Conservation (phyloP, 1,284 basidiomycete species). For the Bjerkandera adusta region DNA sequence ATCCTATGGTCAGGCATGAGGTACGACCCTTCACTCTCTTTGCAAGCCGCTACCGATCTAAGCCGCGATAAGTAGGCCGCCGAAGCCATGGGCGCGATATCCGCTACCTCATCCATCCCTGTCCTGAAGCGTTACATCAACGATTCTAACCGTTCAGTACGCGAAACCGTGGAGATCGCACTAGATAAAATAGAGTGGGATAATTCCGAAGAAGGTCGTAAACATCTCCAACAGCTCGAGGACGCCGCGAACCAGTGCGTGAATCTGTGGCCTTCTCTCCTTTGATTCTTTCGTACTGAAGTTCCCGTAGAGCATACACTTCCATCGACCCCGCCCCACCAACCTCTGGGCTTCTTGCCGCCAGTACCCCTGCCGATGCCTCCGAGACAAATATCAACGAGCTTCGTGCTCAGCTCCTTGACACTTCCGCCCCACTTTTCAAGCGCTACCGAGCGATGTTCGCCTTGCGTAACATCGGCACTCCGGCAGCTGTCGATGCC, state of each 20-base stretch:
- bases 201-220: constrained; percentile 69
- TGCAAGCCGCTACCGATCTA: background rate
- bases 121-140: constrained; percentile 73
- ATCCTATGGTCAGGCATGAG: constrained; percentile 99
- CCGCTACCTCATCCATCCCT: constrained; percentile 63
- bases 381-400: constrained; percentile 47
- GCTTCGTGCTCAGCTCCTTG: constrained; percentile 69
- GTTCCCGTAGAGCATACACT: constrained; percentile 56
- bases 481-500: constrained; percentile 80
- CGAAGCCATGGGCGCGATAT: constrained; percentile 97
- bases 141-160: constrained; percentile 79
- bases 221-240: constrained; percentile 29
- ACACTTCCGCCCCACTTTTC: constrained; percentile 77
- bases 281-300: constrained; percentile 1
- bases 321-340: constrained; percentile 97
- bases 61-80: constrained; percentile 67
- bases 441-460: constrained; percentile 99
- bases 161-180: constrained; percentile 98
- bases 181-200: constrained; percentile 96
- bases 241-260: constrained; percentile 33
- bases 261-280: constrained; percentile 23
- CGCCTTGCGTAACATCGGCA: constrained; percentile 88
- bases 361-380: constrained; percentile 46
- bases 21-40: constrained; percentile 37
- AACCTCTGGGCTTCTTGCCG: constrained; percentile 57